These are phyloP conservation scores for Pestalotiopsis sp. DNA, from an alignment of 2,329 filamentous ascomycete genomes.

Conservation along the genomic window DNA sequence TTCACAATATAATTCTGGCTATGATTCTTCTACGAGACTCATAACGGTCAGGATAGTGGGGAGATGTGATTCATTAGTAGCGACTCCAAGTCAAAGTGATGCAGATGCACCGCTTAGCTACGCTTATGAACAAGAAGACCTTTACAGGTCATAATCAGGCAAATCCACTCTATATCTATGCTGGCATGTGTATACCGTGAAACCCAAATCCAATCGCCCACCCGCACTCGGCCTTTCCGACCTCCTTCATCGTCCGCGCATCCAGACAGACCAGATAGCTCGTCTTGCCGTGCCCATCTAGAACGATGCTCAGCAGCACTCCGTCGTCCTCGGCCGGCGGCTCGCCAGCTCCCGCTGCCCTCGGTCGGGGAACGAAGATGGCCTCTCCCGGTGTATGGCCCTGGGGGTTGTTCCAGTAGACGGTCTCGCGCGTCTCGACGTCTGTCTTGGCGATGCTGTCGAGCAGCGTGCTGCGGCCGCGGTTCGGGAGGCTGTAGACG, in stretches of 20 bases:
- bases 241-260: constrained; percentile 46
- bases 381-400: constrained; percentile 71
- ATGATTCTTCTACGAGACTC: too few species aligned
- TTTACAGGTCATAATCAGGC: neutral
- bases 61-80: neutral
- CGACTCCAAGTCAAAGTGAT: neutral
- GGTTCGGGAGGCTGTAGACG: constrained; percentile 59
- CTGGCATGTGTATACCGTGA: constrained; percentile 42
- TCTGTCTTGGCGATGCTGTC: constrained; percentile 71
- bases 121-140: neutral
- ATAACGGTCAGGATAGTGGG: too few species aligned
- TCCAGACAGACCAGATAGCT: constrained; percentile 52
- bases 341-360: constrained; percentile 31
- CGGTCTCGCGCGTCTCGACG: constrained; percentile 49
- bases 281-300: constrained; percentile 45
- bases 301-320: constrained; percentile 56
- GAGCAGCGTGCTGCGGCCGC: constrained; percentile 61
- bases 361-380: constrained; percentile 63
- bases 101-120: neutral
- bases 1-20: too few species aligned
- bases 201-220: constrained; percentile 48
- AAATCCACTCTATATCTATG: neutral
- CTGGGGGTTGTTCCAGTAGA: constrained; percentile 58
- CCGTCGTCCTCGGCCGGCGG: constrained; percentile 62
- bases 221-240: constrained; percentile 47